These are phyloP conservation scores for Phalaenopsis aphrodite DNA, from an alignment of 106 monocot genomes.

Conservation along the genomic window DNA sequence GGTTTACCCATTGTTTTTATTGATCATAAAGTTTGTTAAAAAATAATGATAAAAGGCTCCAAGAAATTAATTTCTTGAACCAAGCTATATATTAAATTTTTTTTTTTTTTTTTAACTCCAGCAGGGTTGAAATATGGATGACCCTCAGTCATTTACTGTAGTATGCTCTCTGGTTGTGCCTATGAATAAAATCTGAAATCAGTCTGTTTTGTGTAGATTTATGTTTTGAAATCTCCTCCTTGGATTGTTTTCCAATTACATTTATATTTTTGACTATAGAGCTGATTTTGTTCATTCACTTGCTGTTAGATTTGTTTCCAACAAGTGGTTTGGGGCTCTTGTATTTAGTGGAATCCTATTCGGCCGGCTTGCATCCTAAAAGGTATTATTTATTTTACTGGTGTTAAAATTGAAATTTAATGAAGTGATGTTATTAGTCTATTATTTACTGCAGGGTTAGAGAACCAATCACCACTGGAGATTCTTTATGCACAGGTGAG, in stretches of 20 bases:
- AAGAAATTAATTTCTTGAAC: no score
- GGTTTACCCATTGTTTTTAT: no score
- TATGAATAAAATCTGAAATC: no score
- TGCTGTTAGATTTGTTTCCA: conserved; percentile 67
- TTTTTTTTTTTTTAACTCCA: no score
- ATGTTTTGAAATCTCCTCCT: background rate
- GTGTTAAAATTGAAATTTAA: background rate
- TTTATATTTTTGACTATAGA: conserved; percentile 6
- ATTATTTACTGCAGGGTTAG: background rate
- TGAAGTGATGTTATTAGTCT: background rate
- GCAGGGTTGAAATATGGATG: no score
- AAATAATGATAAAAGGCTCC: no score
- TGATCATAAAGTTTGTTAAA: no score
- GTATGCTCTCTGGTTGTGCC: no score
- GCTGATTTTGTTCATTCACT: conserved; percentile 28
- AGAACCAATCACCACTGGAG: background rate
- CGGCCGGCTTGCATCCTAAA: conserved; percentile 58
- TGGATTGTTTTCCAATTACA: background rate
- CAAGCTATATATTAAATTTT: no score
- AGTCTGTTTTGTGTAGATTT: background rate
- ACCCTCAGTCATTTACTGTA: no score
- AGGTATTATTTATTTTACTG: conserved; percentile 7
- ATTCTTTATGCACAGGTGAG: background rate
- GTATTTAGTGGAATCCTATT: conserved; percentile 61
- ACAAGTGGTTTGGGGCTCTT: conserved; percentile 86